A percentile compares a stretch with the other conserved stretches of the same genome.
These are phyloP conservation scores for Chlorella sorokiniana DNA, from an alignment of 139 green algal species.

Conservation along the genomic window DNA sequence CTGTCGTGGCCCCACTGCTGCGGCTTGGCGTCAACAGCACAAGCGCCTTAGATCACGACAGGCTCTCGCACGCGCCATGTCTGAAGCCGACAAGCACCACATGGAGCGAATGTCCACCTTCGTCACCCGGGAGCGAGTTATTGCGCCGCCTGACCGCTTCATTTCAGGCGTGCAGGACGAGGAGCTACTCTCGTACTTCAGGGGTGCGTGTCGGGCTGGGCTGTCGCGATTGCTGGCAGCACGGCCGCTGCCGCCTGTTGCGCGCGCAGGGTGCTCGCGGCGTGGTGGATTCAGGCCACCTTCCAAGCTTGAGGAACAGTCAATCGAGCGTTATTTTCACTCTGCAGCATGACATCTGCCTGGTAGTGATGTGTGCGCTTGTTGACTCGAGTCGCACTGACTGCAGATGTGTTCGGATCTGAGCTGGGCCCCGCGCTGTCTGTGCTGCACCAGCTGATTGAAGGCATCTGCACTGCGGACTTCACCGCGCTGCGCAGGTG, in stretches of 20 bases:
- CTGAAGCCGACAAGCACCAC: neutral
- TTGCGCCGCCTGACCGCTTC: slow-evolving; percentile 22
- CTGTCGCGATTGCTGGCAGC: no score
- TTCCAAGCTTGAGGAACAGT: no score
- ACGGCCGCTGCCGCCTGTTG: no score
- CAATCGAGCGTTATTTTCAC: no score
- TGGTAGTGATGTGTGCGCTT: no score
- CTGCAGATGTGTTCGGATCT: slow-evolving; percentile 23
- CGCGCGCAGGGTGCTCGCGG: no score
- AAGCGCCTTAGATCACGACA: neutral
- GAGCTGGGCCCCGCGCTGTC: slow-evolving; percentile 4
- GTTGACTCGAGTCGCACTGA: no score
- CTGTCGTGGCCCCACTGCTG: no score
- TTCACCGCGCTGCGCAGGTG: slow-evolving; percentile 11
- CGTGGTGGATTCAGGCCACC: no score
- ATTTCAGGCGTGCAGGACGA: slow-evolving; percentile 27
- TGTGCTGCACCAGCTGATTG: slow-evolving; percentile 30
- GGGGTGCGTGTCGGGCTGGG: neutral
- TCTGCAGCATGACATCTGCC: no score
- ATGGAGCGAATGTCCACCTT: neutral
- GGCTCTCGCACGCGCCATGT: no score
- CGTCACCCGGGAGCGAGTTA: slow-evolving; percentile 24
- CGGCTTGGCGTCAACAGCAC: no score
- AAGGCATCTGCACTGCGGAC: slow-evolving; percentile 4
- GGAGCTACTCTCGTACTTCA: slow-evolving; percentile 37